These are phyloP conservation scores for Tylopilus subfusipes DNA, from an alignment of 768 basidiomycete genomes.

Conservation along the genomic window DNA sequence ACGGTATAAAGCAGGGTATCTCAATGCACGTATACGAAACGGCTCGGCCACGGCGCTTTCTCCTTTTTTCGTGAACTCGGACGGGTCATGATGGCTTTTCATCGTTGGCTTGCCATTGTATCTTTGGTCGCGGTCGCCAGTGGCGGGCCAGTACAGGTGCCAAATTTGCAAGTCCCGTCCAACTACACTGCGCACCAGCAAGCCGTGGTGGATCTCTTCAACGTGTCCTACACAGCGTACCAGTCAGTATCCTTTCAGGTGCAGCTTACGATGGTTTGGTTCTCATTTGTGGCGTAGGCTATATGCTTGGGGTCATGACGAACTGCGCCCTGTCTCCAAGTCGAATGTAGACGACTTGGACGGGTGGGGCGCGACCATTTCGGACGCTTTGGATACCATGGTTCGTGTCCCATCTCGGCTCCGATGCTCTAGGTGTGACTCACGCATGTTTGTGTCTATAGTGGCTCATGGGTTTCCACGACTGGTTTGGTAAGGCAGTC, in stretches of 20 bases:
- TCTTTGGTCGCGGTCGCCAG: slow-evolving; percentile 8
- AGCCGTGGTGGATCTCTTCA: slow-evolving; percentile 48
- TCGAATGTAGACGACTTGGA: slow-evolving; percentile 35
- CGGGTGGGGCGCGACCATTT: slow-evolving; percentile 58
- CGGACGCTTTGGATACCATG: slow-evolving; percentile 62
- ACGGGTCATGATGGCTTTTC: slow-evolving; percentile 6
- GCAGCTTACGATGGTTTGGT: slow-evolving; percentile 1
- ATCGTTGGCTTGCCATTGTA: slow-evolving; percentile 14
- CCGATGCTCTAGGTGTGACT: neutral
- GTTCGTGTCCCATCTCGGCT: slow-evolving; percentile 30
- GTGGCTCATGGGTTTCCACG: slow-evolving; percentile 60
- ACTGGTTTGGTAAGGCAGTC: slow-evolving; percentile 54
- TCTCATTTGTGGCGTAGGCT: slow-evolving; percentile 33
- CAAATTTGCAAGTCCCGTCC: slow-evolving; percentile 41
- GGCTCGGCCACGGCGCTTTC: neutral
- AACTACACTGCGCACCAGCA: slow-evolving; percentile 36
- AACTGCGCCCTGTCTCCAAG: slow-evolving; percentile 48
- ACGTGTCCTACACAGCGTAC: slow-evolving; percentile 53
- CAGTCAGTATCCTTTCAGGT: slow-evolving; percentile 32
- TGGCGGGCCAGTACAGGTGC: slow-evolving; percentile 40
- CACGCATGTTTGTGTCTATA: slow-evolving; percentile 17
- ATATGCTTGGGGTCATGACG: slow-evolving; percentile 60
- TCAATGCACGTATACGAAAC: neutral
- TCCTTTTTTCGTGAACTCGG: neutral
- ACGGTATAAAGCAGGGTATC: neutral